These are phyloP conservation scores for Globisporangium acanthophoron DNA, from an alignment of 352 stramenopile genomes.

Conservation along the genomic window DNA sequence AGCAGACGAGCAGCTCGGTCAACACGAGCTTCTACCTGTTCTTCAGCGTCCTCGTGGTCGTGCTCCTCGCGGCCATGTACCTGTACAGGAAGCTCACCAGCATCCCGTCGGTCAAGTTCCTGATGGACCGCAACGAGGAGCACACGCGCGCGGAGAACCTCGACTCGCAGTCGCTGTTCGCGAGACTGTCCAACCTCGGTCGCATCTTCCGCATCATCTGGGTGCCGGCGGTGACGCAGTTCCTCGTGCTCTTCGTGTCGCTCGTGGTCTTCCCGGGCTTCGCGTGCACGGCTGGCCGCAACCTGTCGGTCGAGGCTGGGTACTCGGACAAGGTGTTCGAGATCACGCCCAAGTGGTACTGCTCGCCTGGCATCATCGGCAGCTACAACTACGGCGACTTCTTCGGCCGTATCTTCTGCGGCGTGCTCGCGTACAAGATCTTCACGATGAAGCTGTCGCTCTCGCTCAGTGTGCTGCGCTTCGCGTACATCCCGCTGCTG, in stretches of 20 bases:
- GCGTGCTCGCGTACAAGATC: conserved; percentile 43
- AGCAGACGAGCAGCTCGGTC: conserved; percentile 27
- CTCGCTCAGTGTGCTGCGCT: conserved; percentile 30
- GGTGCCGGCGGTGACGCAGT: conserved; percentile 44
- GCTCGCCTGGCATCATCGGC: conserved; percentile 51
- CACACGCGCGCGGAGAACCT: conserved; percentile 26
- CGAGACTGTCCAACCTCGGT: conserved; percentile 30
- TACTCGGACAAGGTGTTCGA: conserved; percentile 18
- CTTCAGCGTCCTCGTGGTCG: conserved; percentile 44
- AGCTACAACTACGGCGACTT: conserved; percentile 69
- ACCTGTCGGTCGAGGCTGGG: conserved; percentile 14
- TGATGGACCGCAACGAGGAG: conserved; percentile 42
- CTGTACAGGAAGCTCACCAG: conserved; percentile 32
- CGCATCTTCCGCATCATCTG: conserved; percentile 49
- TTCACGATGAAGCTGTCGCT: conserved; percentile 51
- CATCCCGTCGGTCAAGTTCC: conserved; percentile 45
- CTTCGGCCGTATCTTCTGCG: conserved; percentile 47
- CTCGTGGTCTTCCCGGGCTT: conserved; percentile 54
- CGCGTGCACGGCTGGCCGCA: conserved; percentile 31
- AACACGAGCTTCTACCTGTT: conserved; percentile 61
- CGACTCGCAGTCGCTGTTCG: conserved; percentile 17
- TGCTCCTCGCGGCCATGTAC: conserved; percentile 39
- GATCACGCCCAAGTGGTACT: conserved; percentile 36
- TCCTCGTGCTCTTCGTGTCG: conserved; percentile 65
- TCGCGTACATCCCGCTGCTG: conserved; percentile 51